Evolutionary conservation across 2,329 filamentous ascomycete genomes (phyloP).

Genomic region (Botryotinia calthae): DNA sequence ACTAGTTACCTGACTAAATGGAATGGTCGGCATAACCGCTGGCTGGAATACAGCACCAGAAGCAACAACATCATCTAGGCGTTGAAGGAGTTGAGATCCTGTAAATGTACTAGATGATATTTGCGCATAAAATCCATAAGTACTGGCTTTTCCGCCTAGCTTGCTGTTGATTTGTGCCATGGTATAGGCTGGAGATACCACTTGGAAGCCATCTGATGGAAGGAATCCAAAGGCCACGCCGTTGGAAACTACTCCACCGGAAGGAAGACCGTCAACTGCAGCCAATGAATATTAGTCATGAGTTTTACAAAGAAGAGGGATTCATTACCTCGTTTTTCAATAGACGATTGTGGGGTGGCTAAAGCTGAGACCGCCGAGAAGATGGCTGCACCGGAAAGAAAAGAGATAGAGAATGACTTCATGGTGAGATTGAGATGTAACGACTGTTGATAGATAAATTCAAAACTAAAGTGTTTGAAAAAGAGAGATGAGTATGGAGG

Average conservation of each 20-base stretch:
- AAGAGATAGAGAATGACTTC: conserved; percentile 8
- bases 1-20: conserved; percentile 16
- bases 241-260: conserved; percentile 17
- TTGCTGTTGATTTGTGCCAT: conserved; percentile 20
- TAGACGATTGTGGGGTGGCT: not conserved
- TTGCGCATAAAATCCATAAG: conserved; percentile 21
- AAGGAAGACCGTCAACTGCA: conserved; percentile 8
- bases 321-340: conserved; percentile 5
- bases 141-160: conserved; percentile 17
- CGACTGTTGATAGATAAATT: not conserved
- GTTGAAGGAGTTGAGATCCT: conserved; percentile 12
- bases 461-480: not conserved
- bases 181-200: conserved; percentile 16
- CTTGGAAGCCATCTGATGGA: conserved; percentile 20
- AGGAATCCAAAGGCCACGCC: conserved; percentile 22
- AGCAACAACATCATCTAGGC: conserved; percentile 20
- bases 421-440: not conserved
- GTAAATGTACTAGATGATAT: conserved; percentile 14
- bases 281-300: not conserved
- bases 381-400: conserved; percentile 8
- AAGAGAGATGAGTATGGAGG: not conserved
- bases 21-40: conserved; percentile 21
- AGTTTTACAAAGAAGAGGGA: not conserved
- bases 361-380: not conserved
- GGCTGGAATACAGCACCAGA: conserved; percentile 23